A percentile compares a stretch with the other conserved stretches of the same genome.
Evolutionary conservation across 225 moss, liverwort and hornwort species (phyloP).

Genomic region (Antitrichia curtipendula): DNA sequence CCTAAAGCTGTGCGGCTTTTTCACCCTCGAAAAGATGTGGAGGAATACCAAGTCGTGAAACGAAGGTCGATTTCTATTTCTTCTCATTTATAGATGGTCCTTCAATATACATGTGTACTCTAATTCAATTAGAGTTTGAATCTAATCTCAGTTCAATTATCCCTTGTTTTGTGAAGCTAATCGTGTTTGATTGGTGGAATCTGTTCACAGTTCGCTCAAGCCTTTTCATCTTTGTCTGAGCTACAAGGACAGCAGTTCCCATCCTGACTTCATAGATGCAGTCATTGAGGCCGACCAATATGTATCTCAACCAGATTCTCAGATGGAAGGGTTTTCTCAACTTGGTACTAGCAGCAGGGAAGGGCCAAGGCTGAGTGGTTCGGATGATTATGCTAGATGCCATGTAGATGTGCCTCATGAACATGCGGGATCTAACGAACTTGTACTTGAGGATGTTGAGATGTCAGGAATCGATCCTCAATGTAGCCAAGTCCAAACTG

Average conservation of each 20-base stretch:
- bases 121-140: background rate
- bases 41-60: constrained; percentile 29
- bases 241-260: constrained; percentile 16
- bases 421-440: constrained; percentile 23
- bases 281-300: constrained; percentile 15
- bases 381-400: background rate
- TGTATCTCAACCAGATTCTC: background rate
- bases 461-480: background rate
- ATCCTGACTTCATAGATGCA: constrained; percentile 25
- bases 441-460: constrained; percentile 11
- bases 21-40: constrained; percentile 29
- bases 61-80: constrained; percentile 12
- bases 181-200: background rate
- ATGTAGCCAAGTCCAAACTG: constrained; percentile 3
- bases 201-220: constrained; percentile 15
- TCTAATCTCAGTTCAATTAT: background rate
- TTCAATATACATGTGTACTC: background rate
- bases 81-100: background rate
- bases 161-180: background rate
- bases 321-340: background rate
- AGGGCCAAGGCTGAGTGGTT: background rate
- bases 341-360: background rate
- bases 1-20: constrained; percentile 29
- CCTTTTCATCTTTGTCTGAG: constrained; percentile 17
- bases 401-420: constrained; percentile 2